Base-by-base conservation (phyloP, 2,329 filamentous ascomycete genomes). In the Pyrenophora teres region DNA sequence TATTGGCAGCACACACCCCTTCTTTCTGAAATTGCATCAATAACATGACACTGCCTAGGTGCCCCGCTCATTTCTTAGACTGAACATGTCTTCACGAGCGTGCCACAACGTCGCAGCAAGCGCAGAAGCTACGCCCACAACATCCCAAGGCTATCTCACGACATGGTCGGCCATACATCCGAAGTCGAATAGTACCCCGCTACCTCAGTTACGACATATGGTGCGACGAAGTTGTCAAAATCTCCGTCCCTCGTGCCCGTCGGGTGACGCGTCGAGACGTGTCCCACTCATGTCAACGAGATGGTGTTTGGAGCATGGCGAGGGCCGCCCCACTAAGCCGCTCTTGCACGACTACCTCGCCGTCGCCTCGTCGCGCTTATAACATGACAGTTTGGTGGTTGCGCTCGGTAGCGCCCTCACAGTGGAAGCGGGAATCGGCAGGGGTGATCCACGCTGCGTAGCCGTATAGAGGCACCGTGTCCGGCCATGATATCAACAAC, bases 211-310 rank as follows among this genome's bases (percentile, higher is more conserved):
- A 33, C 52, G 23, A 41, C 46, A 49, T 46, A 33, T 37, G 18
- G 65, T 70, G 46, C 56, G 25, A 65, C 63, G 31, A 50, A 31
- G 41, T 47, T 69, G 61, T 67, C 64, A 67, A 65, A 62, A 65
- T 63, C 63, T 58, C 46, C 21, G 23, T 46, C 35, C 40, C 41
- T 52, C 42, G 45, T 55, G 49, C 46, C 42, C 43, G 47, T 46
- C 42, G 47, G 45, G 47, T 54, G 42, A 45, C 40, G 50, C 52
- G 39, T 46, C 40, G 37, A 27, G 19, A 43, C 40, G 18, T 43
- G 37, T 31, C 19, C 44, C 37, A 39, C 25, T n/a, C 37, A 44
- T 19, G 31, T 37, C 43, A 15, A 45, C 31, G 39, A 50, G 30
- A 38, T 41, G 32, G 41, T 23, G 27, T 38, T 36, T n/a, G 35